These are phyloP conservation scores for Aristolochia contorta DNA, from an alignment of 164 flowering plant genomes.

Conservation along the genomic window DNA sequence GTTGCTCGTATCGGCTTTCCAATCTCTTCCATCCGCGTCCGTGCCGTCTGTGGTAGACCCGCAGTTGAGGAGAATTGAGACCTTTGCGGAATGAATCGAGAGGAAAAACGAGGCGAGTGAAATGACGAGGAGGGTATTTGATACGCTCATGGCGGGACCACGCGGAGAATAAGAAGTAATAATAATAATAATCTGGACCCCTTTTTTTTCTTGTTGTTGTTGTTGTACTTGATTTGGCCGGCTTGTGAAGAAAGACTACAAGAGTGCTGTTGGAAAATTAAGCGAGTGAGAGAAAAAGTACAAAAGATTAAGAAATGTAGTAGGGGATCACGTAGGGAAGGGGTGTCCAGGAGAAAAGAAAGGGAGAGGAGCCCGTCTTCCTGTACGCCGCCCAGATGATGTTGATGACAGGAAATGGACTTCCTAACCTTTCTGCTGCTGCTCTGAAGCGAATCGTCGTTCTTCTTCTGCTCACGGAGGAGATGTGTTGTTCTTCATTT, in stretches of 20 bases:
- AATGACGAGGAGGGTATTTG: slow-evolving; percentile 14
- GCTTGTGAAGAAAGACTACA: no score
- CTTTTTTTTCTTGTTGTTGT: no score
- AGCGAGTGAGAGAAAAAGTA: no score
- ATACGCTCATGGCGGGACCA: slow-evolving; percentile 23
- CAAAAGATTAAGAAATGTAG: no score
- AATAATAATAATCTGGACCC: no score
- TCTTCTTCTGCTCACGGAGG: slow-evolving; percentile 4
- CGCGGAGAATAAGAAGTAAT: no score
- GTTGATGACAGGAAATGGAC: slow-evolving; percentile 2
- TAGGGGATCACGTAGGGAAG: no score
- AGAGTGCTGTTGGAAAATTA: no score
- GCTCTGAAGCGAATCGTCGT: slow-evolving; percentile 1
- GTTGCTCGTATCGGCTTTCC: slow-evolving; percentile 31
- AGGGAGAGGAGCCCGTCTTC: slow-evolving; percentile 7
- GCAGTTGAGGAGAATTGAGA: slow-evolving; percentile 26
- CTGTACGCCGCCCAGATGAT: slow-evolving; percentile 16
- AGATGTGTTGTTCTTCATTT: not conserved
- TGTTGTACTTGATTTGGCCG: no score
- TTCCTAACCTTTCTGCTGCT: slow-evolving; percentile 7
- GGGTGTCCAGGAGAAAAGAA: not conserved
- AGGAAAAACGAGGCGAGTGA: slow-evolving; percentile 9
- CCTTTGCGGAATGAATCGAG: slow-evolving; percentile 2
- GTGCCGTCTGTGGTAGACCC: slow-evolving; percentile 24
- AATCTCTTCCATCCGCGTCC: slow-evolving; percentile 44